Percentiles rank a stretch among this genome's conserved stretches.
These are phyloP conservation scores for Arxiozyma slooffiae DNA, from an alignment of 1,139 yeast species.

Conservation along the genomic window DNA sequence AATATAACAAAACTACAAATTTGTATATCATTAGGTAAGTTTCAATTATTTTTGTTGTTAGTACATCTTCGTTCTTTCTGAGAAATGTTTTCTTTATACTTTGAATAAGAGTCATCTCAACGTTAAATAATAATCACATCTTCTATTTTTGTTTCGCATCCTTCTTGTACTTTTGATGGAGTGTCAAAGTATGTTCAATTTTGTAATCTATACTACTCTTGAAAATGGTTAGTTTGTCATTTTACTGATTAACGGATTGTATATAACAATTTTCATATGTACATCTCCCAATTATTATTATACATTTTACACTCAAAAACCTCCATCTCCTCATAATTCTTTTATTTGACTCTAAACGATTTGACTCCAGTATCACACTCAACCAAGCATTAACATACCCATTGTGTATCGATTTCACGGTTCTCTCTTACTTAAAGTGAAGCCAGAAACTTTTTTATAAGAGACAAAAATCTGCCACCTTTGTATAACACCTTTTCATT, in stretches of 20 bases:
- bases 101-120: neutral
- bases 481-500: neutral
- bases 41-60: slow-evolving; percentile 2
- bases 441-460: neutral
- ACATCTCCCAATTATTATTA: no score
- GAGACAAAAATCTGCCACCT: neutral
- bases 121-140: no score
- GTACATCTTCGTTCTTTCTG: neutral
- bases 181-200: neutral
- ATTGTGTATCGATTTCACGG: slow-evolving; percentile 27
- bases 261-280: neutral
- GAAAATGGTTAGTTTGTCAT: neutral
- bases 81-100: neutral
- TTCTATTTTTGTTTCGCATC: neutral
- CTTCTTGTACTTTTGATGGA: neutral
- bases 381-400: slow-evolving; percentile 19
- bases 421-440: slow-evolving; percentile 11
- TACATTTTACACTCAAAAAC: neutral
- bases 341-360: neutral
- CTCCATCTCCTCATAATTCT: neutral
- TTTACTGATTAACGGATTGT: neutral
- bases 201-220: neutral
- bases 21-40: slow-evolving; percentile 1
- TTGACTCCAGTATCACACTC: neutral
- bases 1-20: neutral